Percentiles rank a stretch among this genome's conserved stretches.
phyloP scores from a whole-genome alignment of 2,329 filamentous ascomycete species.

The Curvularia verruculosa region DNA sequence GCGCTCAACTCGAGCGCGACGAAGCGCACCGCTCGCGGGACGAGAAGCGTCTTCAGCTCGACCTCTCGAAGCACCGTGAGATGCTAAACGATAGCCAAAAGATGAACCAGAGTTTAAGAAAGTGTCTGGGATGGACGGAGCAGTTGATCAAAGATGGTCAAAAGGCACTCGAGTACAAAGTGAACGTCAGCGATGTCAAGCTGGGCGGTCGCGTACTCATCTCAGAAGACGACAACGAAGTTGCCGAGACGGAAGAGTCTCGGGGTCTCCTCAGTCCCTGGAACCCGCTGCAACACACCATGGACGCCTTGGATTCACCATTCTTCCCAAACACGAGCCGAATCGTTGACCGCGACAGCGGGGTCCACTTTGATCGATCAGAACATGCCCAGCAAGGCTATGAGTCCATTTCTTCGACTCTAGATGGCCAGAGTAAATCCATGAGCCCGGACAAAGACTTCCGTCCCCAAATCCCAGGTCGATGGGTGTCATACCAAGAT shows the following conservation, averaged over 20 bases:
- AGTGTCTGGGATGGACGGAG: conserved; percentile 89
- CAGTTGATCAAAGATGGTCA: conserved; percentile 86
- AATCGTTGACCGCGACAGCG: conserved; percentile 48
- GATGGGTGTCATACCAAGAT: conserved; percentile 18
- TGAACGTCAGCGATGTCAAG: conserved; percentile 78
- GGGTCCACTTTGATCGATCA: conserved; percentile 43
- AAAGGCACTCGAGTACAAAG: conserved; percentile 83
- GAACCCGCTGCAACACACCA: conserved; percentile 39
- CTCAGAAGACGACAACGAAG: conserved; percentile 64
- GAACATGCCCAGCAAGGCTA: conserved; percentile 26
- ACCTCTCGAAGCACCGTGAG: conserved; percentile 87
- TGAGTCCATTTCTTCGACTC: conserved; percentile 6
- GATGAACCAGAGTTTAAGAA: conserved; percentile 91
- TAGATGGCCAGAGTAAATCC: not conserved
- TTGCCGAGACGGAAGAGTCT: conserved; percentile 23
- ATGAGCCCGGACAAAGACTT: conserved; percentile 16
- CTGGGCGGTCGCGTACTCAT: conserved; percentile 80
- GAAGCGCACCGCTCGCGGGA: conserved; percentile 70
- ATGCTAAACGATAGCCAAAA: conserved; percentile 88
- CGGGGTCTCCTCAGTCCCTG: conserved; percentile 46
- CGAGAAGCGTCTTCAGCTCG: conserved; percentile 80
- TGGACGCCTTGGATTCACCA: conserved; percentile 27
- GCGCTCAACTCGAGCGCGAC: conserved; percentile 51
- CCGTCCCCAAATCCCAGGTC: conserved; percentile 15
- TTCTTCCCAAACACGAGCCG: conserved; percentile 27